Evolutionary conservation across 805 yeast species (phyloP).

Genomic region (Blastobotrys terrestris): DNA sequence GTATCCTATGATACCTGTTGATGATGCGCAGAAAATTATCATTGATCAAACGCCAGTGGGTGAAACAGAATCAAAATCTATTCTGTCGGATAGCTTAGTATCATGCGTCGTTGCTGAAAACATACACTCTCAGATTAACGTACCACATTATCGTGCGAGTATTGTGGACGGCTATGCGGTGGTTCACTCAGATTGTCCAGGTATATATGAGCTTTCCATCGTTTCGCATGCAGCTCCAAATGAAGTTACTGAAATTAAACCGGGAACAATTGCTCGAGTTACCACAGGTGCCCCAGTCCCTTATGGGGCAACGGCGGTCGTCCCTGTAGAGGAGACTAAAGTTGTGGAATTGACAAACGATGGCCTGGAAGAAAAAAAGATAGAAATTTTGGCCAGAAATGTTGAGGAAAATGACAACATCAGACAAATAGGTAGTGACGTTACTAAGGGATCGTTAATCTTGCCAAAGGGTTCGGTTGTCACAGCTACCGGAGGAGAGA

Average conservation of each 20-base stretch:
- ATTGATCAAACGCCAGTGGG: conserved; percentile 32
- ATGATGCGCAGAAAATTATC: conserved; percentile 36
- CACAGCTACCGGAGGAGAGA: conserved; percentile 42
- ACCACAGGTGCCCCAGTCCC: conserved; percentile 57
- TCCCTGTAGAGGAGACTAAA: conserved; percentile 48
- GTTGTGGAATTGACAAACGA: conserved; percentile 33
- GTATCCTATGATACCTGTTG: conserved; percentile 41
- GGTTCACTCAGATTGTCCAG: conserved; percentile 40
- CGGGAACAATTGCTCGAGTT: conserved; percentile 35
- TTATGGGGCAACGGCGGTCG: conserved; percentile 46
- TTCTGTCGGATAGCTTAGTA: conserved; percentile 28
- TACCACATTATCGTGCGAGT: conserved; percentile 48
- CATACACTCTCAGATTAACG: conserved; percentile 34
- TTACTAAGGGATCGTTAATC: conserved; percentile 35
- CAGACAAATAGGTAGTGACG: conserved; percentile 44
- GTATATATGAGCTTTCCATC: conserved; percentile 36
- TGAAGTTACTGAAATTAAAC: neutral
- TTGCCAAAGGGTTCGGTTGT: conserved; percentile 34
- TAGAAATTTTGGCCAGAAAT: conserved; percentile 36
- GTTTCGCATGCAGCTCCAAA: conserved; percentile 39
- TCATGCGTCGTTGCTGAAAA: conserved; percentile 42
- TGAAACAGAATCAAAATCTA: conserved; percentile 20
- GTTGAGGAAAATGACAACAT: conserved; percentile 41
- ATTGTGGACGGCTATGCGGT: conserved; percentile 56
- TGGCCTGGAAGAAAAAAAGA: conserved; percentile 38